Evolutionary conservation across 129 eudicot genomes (phyloP).

Genomic region (Erigeron canadensis): DNA sequence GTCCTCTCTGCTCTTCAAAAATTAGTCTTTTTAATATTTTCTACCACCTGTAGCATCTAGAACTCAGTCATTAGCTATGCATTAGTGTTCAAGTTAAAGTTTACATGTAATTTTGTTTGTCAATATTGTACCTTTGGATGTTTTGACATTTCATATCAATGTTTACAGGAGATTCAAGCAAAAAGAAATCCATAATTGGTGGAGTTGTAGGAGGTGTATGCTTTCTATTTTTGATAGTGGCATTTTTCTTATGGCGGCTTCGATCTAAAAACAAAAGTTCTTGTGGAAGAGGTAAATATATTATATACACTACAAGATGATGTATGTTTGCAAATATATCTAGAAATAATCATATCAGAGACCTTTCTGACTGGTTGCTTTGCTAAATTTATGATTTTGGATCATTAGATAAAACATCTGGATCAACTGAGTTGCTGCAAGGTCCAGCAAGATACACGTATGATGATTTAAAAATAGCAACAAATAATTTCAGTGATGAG

Average conservation of each 20-base stretch:
- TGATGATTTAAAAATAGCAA: constrained; percentile 34
- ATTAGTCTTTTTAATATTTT: too few species aligned
- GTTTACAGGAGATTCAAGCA: constrained; percentile 46
- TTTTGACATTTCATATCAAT: neutral
- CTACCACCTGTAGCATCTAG: too few species aligned
- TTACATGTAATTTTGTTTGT: neutral
- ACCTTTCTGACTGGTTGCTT: neutral
- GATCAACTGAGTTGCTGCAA: constrained; percentile 54
- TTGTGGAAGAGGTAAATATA: constrained; percentile 39
- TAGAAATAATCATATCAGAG: neutral
- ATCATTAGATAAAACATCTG: constrained; percentile 44
- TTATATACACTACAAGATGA: neutral
- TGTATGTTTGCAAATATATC: neutral
- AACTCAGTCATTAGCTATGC: neutral
- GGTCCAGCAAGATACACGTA: constrained; percentile 46
- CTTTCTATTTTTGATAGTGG: constrained; percentile 32
- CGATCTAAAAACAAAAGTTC: constrained; percentile 31
- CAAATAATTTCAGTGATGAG: constrained; percentile 43
- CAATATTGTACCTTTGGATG: neutral
- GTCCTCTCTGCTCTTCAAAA: neutral
- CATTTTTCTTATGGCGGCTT: constrained; percentile 25
- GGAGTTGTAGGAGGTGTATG: constrained; percentile 57
- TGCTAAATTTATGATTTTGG: neutral
- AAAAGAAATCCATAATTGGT: constrained; percentile 31
- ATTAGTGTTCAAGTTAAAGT: neutral